Conservation (phyloP, 108 stramenopile genomes). For the Cyclotella kingstonii region DNA sequence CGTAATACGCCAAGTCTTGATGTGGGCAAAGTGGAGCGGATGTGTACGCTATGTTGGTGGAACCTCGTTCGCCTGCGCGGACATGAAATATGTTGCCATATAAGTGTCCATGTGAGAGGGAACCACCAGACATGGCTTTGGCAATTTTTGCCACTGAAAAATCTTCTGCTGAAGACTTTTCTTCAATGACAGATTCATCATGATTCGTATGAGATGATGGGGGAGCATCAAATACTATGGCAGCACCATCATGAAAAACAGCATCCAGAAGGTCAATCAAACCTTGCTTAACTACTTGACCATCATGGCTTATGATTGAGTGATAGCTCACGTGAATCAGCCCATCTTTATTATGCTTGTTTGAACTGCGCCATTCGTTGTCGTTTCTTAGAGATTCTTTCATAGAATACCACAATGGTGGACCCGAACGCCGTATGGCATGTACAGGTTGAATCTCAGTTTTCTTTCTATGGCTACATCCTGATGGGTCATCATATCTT, state of each 20-base stretch:
- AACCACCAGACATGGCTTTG: conserved; percentile 51
- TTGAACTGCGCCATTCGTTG: conserved; percentile 6
- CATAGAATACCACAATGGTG: conserved; percentile 11
- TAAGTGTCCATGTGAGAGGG: conserved; percentile 72
- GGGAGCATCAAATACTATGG: conserved; percentile 49
- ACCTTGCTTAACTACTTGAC: conserved; percentile 10
- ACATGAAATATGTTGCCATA: conserved; percentile 83
- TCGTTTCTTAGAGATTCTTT: conserved; percentile 15
- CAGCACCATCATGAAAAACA: conserved; percentile 62
- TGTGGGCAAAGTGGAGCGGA: conserved; percentile 57
- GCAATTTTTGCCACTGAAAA: conserved; percentile 54
- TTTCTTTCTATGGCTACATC: conserved; percentile 7
- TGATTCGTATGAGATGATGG: neutral
- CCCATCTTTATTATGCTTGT: conserved; percentile 16
- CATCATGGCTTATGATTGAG: conserved; percentile 27
- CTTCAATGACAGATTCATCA: neutral
- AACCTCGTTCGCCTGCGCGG: conserved; percentile 35
- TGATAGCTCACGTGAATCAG: conserved; percentile 46
- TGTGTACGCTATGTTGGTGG: conserved; percentile 77
- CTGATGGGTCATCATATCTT: conserved; percentile 35
- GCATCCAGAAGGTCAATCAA: conserved; percentile 35
- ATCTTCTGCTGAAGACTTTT: conserved; percentile 2
- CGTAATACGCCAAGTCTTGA: conserved; percentile 84
- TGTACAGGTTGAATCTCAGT: conserved; percentile 35
- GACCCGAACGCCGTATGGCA: conserved; percentile 9